Evolutionary conservation across 352 stramenopile species (phyloP).

Genomic region (Peronospora destructor): DNA sequence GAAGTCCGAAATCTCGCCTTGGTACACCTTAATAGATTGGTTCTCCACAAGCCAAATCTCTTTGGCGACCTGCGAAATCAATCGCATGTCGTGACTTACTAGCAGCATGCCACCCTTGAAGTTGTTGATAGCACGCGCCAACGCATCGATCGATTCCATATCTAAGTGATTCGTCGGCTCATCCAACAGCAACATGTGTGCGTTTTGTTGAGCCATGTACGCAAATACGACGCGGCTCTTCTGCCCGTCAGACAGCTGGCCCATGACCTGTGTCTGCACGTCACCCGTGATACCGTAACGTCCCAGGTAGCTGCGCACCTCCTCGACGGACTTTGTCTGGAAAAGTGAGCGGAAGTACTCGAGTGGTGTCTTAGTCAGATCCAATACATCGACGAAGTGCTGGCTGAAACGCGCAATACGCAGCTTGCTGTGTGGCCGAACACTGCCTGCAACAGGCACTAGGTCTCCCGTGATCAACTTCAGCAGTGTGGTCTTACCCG

Average conservation of each 20-base stretch:
- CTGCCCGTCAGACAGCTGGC: conserved; percentile 93
- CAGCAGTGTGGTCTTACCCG: conserved; percentile 94
- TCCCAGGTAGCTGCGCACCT: conserved; percentile 93
- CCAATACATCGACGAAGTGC: conserved; percentile 98
- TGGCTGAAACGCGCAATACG: conserved; percentile 96
- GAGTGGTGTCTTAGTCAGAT: conserved; percentile 91
- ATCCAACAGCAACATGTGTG: conserved; percentile 92
- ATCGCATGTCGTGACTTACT: conserved; percentile 98
- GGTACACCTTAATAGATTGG: conserved; percentile 92
- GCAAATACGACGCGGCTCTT: conserved; percentile 97
- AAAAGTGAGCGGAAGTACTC: conserved; percentile 96
- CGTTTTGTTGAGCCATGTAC: conserved; percentile 95
- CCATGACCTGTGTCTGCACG: conserved; percentile 95
- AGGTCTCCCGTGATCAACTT: conserved; percentile 97
- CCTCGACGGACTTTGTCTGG: conserved; percentile 89
- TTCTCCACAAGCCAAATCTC: conserved; percentile 99
- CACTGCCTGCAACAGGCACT: conserved; percentile 88
- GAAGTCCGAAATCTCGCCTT: conserved; percentile 98
- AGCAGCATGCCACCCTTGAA: conserved; percentile 96
- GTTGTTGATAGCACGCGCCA: conserved; percentile 96
- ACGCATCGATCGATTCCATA: conserved; percentile 95
- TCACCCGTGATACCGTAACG: conserved; percentile 94
- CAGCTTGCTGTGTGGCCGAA: conserved; percentile 94
- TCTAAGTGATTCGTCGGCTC: conserved; percentile 89
- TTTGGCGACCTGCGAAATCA: conserved; percentile 97